Conservation (phyloP, 352 stramenopile genomes). For the Peronosclerospora sorghi region DNA sequence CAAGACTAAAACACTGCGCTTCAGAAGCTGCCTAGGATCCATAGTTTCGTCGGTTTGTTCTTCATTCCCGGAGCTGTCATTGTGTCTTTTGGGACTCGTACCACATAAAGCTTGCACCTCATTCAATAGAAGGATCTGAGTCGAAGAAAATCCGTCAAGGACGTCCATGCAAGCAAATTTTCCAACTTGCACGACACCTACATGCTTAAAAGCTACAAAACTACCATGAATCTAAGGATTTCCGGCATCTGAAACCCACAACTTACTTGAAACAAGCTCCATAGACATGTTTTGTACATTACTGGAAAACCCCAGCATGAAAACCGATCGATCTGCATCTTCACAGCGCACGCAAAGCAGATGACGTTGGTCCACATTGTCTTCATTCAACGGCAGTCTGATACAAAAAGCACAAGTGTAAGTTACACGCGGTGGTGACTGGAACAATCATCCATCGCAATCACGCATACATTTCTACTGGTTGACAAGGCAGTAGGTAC, state of each 20-base stretch:
- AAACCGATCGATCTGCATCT: slow-evolving; percentile 35
- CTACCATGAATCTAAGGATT: neutral
- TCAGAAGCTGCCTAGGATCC: slow-evolving; percentile 21
- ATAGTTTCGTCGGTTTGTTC: neutral
- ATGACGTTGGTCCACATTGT: slow-evolving; percentile 13
- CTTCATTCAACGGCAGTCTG: slow-evolving; percentile 17
- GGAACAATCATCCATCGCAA: neutral
- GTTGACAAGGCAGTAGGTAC: slow-evolving; percentile 28
- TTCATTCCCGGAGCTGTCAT: neutral
- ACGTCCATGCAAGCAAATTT: slow-evolving; percentile 12
- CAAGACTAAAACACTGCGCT: slow-evolving; percentile 35
- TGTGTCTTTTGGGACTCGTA: too few species aligned
- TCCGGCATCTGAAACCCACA: neutral
- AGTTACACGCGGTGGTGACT: neutral
- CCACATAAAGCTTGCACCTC: slow-evolving; percentile 11
- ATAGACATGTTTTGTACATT: slow-evolving; percentile 18
- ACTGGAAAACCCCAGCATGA: slow-evolving; percentile 37
- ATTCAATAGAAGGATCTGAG: slow-evolving; percentile 35
- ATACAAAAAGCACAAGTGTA: neutral
- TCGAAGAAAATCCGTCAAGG: neutral
- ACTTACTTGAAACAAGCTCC: slow-evolving; percentile 35
- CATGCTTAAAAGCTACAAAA: slow-evolving; percentile 34
- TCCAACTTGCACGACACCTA: slow-evolving; percentile 26
- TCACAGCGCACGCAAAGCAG: slow-evolving; percentile 33
- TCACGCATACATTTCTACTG: slow-evolving; percentile 33